Conservation (phyloP, 257 asterid species). For the Thymus mandschuricus region DNA sequence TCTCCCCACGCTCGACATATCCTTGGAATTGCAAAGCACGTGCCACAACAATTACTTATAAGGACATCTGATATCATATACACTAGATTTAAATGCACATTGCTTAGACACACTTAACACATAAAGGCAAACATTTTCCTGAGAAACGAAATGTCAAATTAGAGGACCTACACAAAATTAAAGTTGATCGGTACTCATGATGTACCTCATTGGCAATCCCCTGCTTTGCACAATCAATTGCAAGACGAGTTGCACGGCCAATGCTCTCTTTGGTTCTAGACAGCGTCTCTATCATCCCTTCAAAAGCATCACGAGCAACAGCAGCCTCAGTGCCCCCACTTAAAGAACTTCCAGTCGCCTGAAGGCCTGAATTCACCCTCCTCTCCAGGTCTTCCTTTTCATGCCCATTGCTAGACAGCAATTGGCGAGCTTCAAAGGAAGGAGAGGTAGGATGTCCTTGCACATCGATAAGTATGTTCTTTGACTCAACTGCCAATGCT, state of each 20-base stretch:
- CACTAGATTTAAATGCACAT: slow-evolving; percentile 18
- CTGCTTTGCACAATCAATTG: slow-evolving; percentile 96
- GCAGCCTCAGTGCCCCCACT: slow-evolving; percentile 97
- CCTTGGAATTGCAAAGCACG: slow-evolving; percentile 22
- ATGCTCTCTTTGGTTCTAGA: slow-evolving; percentile 99
- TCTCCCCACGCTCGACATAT: slow-evolving; percentile 17
- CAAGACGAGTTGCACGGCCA: slow-evolving; percentile 99
- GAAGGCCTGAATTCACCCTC: slow-evolving; percentile 68
- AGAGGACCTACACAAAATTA: slow-evolving; percentile 17
- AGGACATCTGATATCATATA: background rate
- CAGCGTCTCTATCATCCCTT: slow-evolving; percentile 98
- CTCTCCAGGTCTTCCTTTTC: slow-evolving; percentile 65
- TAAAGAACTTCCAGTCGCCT: slow-evolving; percentile 70
- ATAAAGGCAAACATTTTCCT: background rate
- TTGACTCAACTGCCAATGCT: slow-evolving; percentile 52
- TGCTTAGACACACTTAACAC: slow-evolving; percentile 17
- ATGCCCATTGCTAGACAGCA: slow-evolving; percentile 53
- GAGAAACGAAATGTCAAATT: slow-evolving; percentile 10
- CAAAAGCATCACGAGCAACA: slow-evolving; percentile 99
- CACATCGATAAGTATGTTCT: slow-evolving; percentile 43
- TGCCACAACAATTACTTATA: slow-evolving; percentile 14
- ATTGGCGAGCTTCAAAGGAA: slow-evolving; percentile 54
- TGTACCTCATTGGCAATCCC: slow-evolving; percentile 93
- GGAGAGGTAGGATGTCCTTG: slow-evolving; percentile 61
- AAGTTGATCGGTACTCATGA: slow-evolving; percentile 23